These are phyloP conservation scores for Eimeria falciformis DNA, from an alignment of 169 alveolate genomes.

Conservation along the genomic window DNA sequence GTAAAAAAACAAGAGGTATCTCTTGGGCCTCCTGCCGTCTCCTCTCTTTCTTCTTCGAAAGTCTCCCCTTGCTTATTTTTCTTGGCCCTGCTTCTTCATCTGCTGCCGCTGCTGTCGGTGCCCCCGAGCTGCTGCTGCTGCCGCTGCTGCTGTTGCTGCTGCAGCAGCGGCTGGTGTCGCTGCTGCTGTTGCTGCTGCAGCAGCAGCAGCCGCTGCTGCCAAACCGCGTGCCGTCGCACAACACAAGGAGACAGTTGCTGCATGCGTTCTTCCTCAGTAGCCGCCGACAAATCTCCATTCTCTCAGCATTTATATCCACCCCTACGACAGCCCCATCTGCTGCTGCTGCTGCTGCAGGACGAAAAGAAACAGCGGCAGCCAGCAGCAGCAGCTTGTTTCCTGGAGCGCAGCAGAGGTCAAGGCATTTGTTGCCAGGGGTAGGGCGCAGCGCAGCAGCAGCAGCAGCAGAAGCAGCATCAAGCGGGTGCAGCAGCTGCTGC, in stretches of 20 bases:
- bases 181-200: not conserved
- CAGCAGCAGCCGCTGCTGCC: slow-evolving; percentile 27
- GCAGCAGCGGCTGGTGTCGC: not conserved
- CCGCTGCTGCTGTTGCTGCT: slow-evolving; percentile 19
- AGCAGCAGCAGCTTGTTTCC: slow-evolving; percentile 69
- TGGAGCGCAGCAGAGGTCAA: slow-evolving; percentile 77
- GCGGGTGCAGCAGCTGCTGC: slow-evolving; percentile 62
- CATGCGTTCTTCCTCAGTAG: slow-evolving; percentile 55
- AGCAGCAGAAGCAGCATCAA: slow-evolving; percentile 76
- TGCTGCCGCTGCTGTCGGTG: not conserved
- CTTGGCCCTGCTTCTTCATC: slow-evolving; percentile 27
- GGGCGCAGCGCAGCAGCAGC: slow-evolving; percentile 62
- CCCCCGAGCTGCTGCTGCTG: not conserved
- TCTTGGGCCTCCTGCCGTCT: slow-evolving; percentile 64
- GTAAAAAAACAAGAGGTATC: slow-evolving; percentile 47
- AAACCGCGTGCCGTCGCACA: slow-evolving; percentile 55
- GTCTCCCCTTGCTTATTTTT: not conserved
- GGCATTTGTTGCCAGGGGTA: slow-evolving; percentile 18
- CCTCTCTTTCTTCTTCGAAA: slow-evolving; percentile 38
- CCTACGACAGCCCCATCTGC: slow-evolving; percentile 69
- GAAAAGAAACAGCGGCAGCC: slow-evolving; percentile 23
- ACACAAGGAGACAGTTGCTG: slow-evolving; percentile 57
- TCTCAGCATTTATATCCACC: slow-evolving; percentile 30
- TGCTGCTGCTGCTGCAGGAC: slow-evolving; percentile 46
- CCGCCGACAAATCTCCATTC: slow-evolving; percentile 68